phyloP scores from a whole-genome alignment of 2,329 filamentous ascomycete species.

The Penicillium sp. region DNA sequence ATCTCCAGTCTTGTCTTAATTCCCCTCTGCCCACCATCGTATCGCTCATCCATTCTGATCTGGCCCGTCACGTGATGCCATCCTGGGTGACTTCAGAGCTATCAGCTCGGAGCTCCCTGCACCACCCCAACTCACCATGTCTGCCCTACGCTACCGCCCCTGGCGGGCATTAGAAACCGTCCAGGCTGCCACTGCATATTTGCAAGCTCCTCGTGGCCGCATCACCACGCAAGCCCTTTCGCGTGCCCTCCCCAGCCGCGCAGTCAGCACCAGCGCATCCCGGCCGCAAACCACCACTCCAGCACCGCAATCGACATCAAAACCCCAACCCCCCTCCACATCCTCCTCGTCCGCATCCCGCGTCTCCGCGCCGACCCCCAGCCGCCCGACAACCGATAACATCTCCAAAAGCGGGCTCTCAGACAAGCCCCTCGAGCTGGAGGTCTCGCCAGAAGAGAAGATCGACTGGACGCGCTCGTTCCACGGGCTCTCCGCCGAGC shows the following conservation, averaged over 20 bases:
- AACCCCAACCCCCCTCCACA: conserved; percentile 2
- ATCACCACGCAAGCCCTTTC: conserved; percentile 2
- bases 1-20: neutral
- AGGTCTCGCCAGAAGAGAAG: conserved; percentile 38
- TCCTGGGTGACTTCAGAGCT: neutral
- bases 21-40: neutral
- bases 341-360: conserved; percentile 15
- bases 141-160: conserved; percentile 21
- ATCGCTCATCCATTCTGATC: neutral
- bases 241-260: conserved; percentile 12
- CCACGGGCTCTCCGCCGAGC: conserved; percentile 68
- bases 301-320: conserved; percentile 4
- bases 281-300: conserved; percentile 12
- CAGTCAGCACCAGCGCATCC: conserved; percentile 18
- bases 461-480: conserved; percentile 83
- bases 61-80: neutral
- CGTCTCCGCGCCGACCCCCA: conserved; percentile 25
- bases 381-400: conserved; percentile 34
- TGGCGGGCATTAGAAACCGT: conserved; percentile 21
- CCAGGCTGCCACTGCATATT: conserved; percentile 10
- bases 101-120: conserved; percentile 6
- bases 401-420: conserved; percentile 40
- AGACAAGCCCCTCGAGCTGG: conserved; percentile 36
- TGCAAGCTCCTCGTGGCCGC: conserved; percentile 15
- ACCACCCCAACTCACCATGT: conserved; percentile 21